phyloP scores from a whole-genome alignment of 176 grass and related monocot species.

The Musa schizocarpa region DNA sequence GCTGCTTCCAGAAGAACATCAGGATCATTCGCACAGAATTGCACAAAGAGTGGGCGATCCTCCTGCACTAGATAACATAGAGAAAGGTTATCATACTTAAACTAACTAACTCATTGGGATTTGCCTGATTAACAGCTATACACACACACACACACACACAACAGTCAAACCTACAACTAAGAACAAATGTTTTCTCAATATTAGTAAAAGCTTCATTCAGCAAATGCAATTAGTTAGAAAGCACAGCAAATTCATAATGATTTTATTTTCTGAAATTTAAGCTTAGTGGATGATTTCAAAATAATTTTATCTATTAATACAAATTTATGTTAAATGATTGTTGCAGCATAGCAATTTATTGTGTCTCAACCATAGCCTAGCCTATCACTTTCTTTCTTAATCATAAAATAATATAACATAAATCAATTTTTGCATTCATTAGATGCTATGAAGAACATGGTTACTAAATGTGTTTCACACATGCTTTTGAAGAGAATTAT shows the following conservation, averaged over 20 bases:
- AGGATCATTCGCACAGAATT: conserved; percentile 98
- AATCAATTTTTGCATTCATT: too few species aligned
- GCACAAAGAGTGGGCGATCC: conserved; percentile 88
- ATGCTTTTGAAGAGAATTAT: too few species aligned
- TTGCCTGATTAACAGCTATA: background rate
- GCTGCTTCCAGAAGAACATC: conserved; percentile 87
- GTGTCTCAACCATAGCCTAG: background rate
- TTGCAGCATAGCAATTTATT: background rate
- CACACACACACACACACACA: too few species aligned
- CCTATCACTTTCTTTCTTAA: background rate
- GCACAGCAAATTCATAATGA: background rate
- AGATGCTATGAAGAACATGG: too few species aligned
- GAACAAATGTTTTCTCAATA: background rate
- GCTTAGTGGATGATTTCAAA: background rate
- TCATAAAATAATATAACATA: background rate
- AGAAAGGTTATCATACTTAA: background rate
- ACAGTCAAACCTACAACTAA: background rate
- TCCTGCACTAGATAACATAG: conserved; percentile 31
- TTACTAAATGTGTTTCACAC: too few species aligned
- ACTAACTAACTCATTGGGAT: background rate
- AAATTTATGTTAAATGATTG: background rate
- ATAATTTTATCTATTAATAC: background rate
- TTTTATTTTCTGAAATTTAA: background rate
- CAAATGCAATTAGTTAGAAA: background rate
- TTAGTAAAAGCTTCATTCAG: background rate